Base-by-base conservation (phyloP, 208 protist species). In the Acanthamoeba sp. region DNA sequence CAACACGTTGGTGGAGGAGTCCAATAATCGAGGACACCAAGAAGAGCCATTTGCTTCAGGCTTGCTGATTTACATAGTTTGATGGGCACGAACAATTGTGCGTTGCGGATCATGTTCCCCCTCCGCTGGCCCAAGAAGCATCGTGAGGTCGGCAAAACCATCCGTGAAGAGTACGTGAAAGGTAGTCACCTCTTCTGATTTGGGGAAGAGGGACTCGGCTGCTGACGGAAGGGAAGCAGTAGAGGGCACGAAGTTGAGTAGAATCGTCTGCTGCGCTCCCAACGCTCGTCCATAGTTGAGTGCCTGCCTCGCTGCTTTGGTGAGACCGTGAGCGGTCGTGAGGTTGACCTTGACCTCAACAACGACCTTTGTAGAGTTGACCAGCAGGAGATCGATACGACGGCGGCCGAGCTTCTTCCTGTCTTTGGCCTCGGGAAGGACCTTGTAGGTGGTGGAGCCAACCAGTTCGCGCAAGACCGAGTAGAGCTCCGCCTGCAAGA, bases 81-180 rank as follows among this genome's bases (percentile, higher is more conserved):
- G 87, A 48, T 92, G 48, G 20, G 87, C 50, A 76, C 55, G 57
- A 76, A 92, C 64, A 92, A 92, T 92, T 55, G 16, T 92, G 87
- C 55, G 87, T 50, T 92, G 55, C 5, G 32, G 87, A 12, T 24
- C 87, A 76, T 55, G 36, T 92, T 69, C 87, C 7, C 59, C 80
- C 80, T 34, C 10, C 12, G 87, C 38, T 91, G 84, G 84, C 57
- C 40, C 84, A 32, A 91, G 84, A 76, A 92, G 87, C 87, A 92
- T 76, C 38, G 80, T 59, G 80, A 88, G 80, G 80, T 88, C 80
- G 27, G 87, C 57, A 40, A 92, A 92, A 48, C 87, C 87, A 76
- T 92, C 87, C 42, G 87, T 76, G 87, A 92, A 92, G 59, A 92
- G 87, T 55, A 92, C 87, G 87, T 92, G 87, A 76, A 76, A 92